Base-by-base conservation (phyloP, 345 rosid species). In the Excoecaria agallocha region DNA sequence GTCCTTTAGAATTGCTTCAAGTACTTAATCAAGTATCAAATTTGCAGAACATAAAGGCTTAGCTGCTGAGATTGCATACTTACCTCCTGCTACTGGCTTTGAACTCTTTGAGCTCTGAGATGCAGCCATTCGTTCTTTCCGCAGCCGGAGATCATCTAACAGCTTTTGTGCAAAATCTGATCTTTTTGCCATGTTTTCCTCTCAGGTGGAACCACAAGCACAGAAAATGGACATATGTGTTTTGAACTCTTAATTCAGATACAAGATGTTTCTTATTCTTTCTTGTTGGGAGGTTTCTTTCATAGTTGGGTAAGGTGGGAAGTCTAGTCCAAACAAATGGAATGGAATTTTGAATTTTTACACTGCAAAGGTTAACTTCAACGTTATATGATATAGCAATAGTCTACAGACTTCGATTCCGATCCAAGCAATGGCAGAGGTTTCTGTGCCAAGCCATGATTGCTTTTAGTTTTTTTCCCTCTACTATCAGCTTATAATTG, bases 111-210 rank as follows among this genome's bases (percentile, higher is more conserved):
- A 82, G 70, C 76, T 82, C 80, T 84, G 89, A 70, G 93, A 78
- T 8, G 84, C 51, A 59, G 86, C 88, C 86, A 92, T 82, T 49
- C 87, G 85, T 72, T 95, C 94, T 79, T 91, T 95, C 81, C 97
- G 74, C 76, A 86, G 43, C 9, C 93, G 85, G 68, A 95, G 98
- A 83, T 95, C 99, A 77, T 92, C 93, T 62, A 95, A 82, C 82
- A 95, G 82, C 86, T 95, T 95, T 91, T 92, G 96, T 0, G 94
- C 96, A 72, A 95, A 95, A 77, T 90, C 97, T 5, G 93, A 89
- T 76, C 93, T 84, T 85, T 84, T 95, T 60, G 84, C 89, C 99
- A 95, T 95, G 49, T 63, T 37, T 63, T 60, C 67, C 74, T 81
- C 78, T 43, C 69, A 62, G 69, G 15, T 50, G 38, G 39, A 79